Evolutionary conservation across 2,329 filamentous ascomycete genomes (phyloP), one percentile per base, ranked within the genome.

Genomic region (Dothideomycetes sp.): DNA sequence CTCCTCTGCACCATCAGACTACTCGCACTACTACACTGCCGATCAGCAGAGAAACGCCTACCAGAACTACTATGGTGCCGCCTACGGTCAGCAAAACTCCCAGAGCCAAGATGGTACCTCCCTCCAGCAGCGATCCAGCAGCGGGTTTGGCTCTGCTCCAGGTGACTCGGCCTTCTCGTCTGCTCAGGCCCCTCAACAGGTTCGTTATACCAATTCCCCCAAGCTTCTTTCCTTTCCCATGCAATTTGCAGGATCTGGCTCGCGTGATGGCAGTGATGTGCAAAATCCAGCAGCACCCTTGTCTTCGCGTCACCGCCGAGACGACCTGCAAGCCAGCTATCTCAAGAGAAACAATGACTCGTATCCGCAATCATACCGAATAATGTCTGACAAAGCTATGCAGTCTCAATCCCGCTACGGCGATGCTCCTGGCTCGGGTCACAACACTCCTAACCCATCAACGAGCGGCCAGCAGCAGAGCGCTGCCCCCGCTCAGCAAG

Each of bases 371-470:
- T n/a, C n/a, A n/a, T n/a, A n/a, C n/a, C n/a, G n/a, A n/a, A n/a
- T n/a, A n/a, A n/a, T n/a, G 12, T 27, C 36, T 35, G 12, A 34
- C 12, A 30, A 47, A 31, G 47, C 52, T 44, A 48, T 48, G 72
- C 87, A 86, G 58, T 78, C 81, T 30, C 84, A 88, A 58, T 84
- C 78, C 58, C 81, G 80, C 50, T 81, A 80, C 53, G 73, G 77
- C 46, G 86, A 94, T 40, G 73, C 75, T 45, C 84, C 87, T 54
- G 86, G 81, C 66, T 94, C 86, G 58, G 89, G 87, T 33, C 82
- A 91, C 60, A 89, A 82, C 53, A 95, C 88, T 2, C 88, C 89
- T 27, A 91, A 93, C 65, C 87, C 88, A 19, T 72, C 80, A 31
- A 60, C 75, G 44, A 70, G 71, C 43, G 66, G 62, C 38, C 71